phyloP scores from a whole-genome alignment of 371 early-diverging fungal species.

The Globomyces sp. region DNA sequence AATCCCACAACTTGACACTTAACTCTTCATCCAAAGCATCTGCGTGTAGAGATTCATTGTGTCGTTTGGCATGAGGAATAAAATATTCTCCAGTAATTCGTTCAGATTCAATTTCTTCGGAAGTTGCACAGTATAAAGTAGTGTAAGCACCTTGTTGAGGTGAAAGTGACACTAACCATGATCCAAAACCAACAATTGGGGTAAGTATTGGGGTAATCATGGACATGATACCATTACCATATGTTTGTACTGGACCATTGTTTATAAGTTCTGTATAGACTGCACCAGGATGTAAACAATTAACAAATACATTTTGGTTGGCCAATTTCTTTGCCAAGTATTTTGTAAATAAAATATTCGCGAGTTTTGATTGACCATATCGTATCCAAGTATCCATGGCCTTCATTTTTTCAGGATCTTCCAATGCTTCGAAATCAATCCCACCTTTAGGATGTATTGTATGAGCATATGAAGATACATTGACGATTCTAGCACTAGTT shows the following conservation, averaged over 20 bases:
- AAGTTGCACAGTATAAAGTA: conserved; percentile 37
- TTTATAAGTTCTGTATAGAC: conserved; percentile 27
- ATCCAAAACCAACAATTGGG: conserved; percentile 1
- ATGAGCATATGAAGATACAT: conserved; percentile 52
- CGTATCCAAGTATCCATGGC: conserved; percentile 17
- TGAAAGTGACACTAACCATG: conserved; percentile 19
- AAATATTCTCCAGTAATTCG: conserved; percentile 34
- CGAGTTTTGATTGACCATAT: conserved; percentile 38
- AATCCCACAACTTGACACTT: conserved; percentile 45
- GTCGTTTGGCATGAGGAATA: conserved; percentile 28
- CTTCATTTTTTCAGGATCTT: conserved; percentile 22
- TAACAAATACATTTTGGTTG: conserved; percentile 31
- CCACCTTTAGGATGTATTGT: conserved; percentile 22
- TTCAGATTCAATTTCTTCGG: conserved; percentile 34
- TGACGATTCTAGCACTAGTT: conserved; percentile 57
- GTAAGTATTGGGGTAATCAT: not conserved
- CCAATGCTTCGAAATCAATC: conserved; percentile 38
- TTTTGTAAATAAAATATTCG: conserved; percentile 40
- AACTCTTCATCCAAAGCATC: conserved; percentile 32
- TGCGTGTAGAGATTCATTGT: conserved; percentile 3
- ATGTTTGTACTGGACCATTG: conserved; percentile 18
- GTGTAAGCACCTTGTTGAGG: conserved; percentile 37
- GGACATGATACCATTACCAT: conserved; percentile 4
- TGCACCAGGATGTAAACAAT: conserved; percentile 40
- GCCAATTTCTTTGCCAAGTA: conserved; percentile 45